Conservation (phyloP, 129 eudicot species). For the Cynara cardunculus region DNA sequence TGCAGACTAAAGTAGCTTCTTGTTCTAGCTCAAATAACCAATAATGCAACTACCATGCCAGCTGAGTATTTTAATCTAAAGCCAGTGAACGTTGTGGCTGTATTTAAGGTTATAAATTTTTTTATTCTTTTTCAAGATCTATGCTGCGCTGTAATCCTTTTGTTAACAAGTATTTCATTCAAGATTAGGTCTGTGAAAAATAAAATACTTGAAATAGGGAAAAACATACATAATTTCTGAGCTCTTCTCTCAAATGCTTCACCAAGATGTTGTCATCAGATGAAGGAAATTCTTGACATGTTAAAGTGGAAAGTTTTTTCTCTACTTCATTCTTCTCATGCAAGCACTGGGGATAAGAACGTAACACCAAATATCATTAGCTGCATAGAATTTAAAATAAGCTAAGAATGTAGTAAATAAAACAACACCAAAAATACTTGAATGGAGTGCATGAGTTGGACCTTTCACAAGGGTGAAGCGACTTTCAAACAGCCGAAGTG, state of each 20-base stretch:
- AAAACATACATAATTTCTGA: conserved; percentile 64
- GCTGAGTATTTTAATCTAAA: neutral
- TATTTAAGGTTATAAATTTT: neutral
- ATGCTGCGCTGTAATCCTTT: neutral
- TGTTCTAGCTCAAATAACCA: conserved; percentile 2
- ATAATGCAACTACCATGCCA: neutral
- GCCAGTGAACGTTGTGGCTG: neutral
- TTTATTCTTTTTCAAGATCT: conserved; percentile 5
- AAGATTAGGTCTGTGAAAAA: neutral
- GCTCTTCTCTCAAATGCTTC: conserved; percentile 93
- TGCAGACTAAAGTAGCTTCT: neutral
- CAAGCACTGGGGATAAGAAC: conserved; percentile 54
- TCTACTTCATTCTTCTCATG: conserved; percentile 68
- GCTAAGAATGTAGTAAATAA: conserved; percentile 3
- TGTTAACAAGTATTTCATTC: neutral
- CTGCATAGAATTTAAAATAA: neutral
- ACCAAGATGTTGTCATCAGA: conserved; percentile 67
- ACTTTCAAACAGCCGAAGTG: neutral
- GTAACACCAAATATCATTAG: conserved; percentile 23
- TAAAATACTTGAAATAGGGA: neutral
- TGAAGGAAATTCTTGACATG: conserved; percentile 55
- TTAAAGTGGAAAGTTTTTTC: conserved; percentile 43
- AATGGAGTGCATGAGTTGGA: neutral
- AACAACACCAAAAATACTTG: neutral
- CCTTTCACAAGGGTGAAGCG: neutral